These are phyloP conservation scores for Saraca asoca DNA, from an alignment of 331 rosid genomes.

Conservation along the genomic window DNA sequence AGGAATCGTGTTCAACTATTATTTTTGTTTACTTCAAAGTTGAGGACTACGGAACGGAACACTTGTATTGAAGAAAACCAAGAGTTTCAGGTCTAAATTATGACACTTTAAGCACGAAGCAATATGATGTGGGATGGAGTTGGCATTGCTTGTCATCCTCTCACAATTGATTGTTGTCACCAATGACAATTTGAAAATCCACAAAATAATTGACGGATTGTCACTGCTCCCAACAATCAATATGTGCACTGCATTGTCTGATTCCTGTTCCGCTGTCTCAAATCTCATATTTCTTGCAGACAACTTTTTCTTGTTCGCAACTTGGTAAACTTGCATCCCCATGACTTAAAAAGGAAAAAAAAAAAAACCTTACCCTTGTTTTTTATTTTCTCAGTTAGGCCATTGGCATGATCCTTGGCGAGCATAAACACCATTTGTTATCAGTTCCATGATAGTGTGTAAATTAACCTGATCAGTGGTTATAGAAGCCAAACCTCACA, in stretches of 20 bases:
- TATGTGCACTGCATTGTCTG: too few relatives aligned
- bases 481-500: constrained; percentile 22
- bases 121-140: not conserved
- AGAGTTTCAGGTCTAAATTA: constrained; percentile 69
- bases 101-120: constrained; percentile 17
- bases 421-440: not conserved
- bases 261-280: too few relatives aligned
- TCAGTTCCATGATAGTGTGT: not conserved
- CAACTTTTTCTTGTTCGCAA: too few relatives aligned
- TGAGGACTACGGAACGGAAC: constrained; percentile 75
- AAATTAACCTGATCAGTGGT: not conserved
- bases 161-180: too few relatives aligned
- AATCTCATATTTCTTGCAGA: too few relatives aligned
- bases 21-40: constrained; percentile 50
- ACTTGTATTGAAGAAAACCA: constrained; percentile 58
- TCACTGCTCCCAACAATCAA: too few relatives aligned
- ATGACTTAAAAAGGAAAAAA: too few relatives aligned
- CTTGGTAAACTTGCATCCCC: too few relatives aligned
- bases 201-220: too few relatives aligned
- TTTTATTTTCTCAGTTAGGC: too few relatives aligned
- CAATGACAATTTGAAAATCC: too few relatives aligned
- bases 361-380: too few relatives aligned
- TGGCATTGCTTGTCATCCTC: not conserved
- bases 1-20: constrained; percentile 14
- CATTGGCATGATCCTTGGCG: not conserved